Conservation (phyloP, 1,139 yeast species). For the Blastobotrys petasosporus region DNA sequence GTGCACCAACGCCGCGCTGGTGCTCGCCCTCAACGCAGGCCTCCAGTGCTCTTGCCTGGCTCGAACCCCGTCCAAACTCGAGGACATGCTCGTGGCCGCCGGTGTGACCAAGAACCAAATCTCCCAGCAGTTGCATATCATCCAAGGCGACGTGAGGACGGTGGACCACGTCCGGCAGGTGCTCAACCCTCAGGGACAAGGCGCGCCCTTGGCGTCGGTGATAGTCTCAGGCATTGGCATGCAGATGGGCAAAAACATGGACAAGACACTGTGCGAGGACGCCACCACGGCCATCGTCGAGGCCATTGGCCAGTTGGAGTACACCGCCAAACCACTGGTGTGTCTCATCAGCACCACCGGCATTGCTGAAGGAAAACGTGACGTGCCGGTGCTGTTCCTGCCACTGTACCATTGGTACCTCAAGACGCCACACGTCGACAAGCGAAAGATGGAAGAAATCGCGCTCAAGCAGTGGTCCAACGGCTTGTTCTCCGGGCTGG, state of each 20-base stretch:
- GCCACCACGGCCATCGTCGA: neutral
- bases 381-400: neutral
- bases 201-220: neutral
- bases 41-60: neutral
- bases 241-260: too few relatives aligned
- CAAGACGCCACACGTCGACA: neutral
- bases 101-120: neutral
- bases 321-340: neutral
- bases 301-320: neutral
- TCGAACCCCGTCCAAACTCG: neutral
- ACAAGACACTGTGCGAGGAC: neutral
- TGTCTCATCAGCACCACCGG: neutral
- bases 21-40: neutral
- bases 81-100: neutral
- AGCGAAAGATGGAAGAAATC: neutral
- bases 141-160: neutral
- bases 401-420: neutral
- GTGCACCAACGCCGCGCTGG: neutral
- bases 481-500: neutral
- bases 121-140: neutral
- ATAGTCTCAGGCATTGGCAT: too few relatives aligned
- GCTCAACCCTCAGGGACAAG: too few relatives aligned
- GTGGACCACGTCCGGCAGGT: too few relatives aligned
- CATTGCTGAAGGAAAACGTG: neutral
- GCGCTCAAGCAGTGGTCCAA: neutral